Percentiles rank a stretch among this genome's conserved stretches.
These are phyloP conservation scores for Penicillium fuscoglaucum DNA, from an alignment of 2,329 filamentous ascomycete genomes.

Conservation along the genomic window DNA sequence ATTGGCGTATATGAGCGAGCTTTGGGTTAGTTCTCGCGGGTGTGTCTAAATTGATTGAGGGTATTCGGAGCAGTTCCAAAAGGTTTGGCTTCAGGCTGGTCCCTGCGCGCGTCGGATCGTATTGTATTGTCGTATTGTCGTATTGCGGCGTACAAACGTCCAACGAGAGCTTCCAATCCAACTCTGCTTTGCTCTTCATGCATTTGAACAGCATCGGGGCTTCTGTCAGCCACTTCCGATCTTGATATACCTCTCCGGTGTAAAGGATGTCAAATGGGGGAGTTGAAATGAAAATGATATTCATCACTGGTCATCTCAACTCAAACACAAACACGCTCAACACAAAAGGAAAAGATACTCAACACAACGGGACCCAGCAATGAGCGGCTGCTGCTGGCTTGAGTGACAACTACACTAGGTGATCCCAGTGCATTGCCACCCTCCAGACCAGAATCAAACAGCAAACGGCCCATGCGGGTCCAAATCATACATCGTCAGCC, in stretches of 20 bases:
- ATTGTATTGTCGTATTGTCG: background rate
- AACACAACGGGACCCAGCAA: background rate
- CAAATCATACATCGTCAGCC: background rate
- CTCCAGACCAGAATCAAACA: background rate
- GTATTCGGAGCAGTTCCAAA: background rate
- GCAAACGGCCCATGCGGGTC: background rate
- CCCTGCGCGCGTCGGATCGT: background rate
- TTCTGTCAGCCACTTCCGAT: background rate
- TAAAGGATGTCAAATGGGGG: background rate
- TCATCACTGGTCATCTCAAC: background rate
- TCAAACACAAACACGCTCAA: background rate
- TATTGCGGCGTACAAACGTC: background rate
- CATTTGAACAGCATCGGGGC: rapidly evolving
- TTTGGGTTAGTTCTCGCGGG: background rate
- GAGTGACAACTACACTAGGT: background rate
- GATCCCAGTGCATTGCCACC: background rate
- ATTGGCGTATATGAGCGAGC: background rate
- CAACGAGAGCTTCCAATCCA: background rate
- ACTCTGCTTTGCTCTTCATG: background rate
- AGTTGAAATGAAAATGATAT: background rate
- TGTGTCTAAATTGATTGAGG: too few species aligned
- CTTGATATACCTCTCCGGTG: background rate
- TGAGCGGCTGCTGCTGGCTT: background rate
- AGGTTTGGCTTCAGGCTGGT: background rate
- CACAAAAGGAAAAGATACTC: background rate